phyloP scores from a whole-genome alignment of 768 basidiomycete species.

The Trametes gibbosa region DNA sequence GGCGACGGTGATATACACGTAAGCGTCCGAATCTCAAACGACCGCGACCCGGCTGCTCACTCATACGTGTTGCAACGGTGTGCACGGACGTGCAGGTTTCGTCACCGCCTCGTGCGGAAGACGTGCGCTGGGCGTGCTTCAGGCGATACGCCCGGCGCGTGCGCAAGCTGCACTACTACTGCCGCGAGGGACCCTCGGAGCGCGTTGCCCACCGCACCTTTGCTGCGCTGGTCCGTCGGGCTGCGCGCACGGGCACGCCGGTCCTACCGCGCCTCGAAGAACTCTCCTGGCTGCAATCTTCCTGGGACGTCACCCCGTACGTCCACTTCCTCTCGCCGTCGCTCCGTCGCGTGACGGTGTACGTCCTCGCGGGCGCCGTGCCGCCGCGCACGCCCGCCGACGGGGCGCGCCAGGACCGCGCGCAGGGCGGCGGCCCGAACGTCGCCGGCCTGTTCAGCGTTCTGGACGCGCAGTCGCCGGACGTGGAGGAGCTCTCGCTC shows the following conservation, averaged over 20 bases:
- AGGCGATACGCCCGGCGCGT: slow-evolving; percentile 9
- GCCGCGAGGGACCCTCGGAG: not conserved
- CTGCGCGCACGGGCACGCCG: not conserved
- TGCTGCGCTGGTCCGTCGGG: not conserved
- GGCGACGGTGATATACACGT: not conserved
- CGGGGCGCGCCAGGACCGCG: not conserved
- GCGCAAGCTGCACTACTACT: slow-evolving; percentile 10
- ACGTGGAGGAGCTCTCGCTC: slow-evolving; percentile 7
- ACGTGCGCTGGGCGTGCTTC: slow-evolving; percentile 5
- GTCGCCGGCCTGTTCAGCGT: not conserved
- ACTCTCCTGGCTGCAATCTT: slow-evolving; percentile 15
- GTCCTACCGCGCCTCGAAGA: slow-evolving; percentile 13
- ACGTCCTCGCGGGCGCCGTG: not conserved
- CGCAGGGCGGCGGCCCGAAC: too few species aligned
- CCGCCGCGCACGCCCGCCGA: not conserved
- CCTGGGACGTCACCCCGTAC: not conserved
- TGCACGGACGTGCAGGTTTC: too few species aligned
- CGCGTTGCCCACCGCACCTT: slow-evolving; percentile 1
- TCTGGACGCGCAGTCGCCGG: not conserved
- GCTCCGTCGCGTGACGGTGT: slow-evolving; percentile 5
- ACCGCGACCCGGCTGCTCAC: too few species aligned
- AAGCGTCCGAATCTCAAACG: too few species aligned
- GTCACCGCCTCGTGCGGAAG: not conserved
- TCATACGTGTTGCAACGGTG: too few species aligned
- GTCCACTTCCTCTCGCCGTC: slow-evolving; percentile 9